Conservation (phyloP, 805 yeast species). For the Candida silvatica region DNA sequence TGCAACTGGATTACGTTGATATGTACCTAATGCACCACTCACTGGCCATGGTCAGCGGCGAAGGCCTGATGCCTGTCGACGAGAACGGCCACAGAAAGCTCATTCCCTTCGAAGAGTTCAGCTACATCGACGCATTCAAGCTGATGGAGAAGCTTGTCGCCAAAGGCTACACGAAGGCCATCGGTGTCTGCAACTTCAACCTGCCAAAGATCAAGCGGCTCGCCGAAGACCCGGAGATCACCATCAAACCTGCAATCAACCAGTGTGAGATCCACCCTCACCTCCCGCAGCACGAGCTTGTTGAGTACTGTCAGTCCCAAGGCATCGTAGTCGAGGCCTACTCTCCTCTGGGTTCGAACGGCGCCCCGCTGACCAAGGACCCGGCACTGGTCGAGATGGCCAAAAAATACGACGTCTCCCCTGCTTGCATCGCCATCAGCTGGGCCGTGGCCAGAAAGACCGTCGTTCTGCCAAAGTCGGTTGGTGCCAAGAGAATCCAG, state of each 20-base stretch:
- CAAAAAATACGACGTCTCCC: constrained; percentile 36
- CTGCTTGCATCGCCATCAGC: constrained; percentile 45
- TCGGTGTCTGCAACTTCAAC: constrained; percentile 36
- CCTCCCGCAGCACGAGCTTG: constrained; percentile 27
- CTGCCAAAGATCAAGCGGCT: constrained; percentile 29
- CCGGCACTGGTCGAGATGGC: constrained; percentile 34
- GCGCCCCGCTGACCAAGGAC: constrained; percentile 30
- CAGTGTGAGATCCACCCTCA: constrained; percentile 39
- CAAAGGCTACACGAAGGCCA: constrained; percentile 38
- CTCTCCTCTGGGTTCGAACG: constrained; percentile 34
- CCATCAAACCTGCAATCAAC: constrained; percentile 33
- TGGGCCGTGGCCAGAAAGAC: constrained; percentile 10
- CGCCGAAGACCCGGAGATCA: constrained; percentile 33
- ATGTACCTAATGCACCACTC: constrained; percentile 68
- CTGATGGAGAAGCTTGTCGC: constrained; percentile 50
- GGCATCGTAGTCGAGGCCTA: constrained; percentile 30
- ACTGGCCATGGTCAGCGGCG: constrained; percentile 29
- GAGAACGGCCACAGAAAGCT: constrained; percentile 28
- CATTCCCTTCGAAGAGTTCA: constrained; percentile 20
- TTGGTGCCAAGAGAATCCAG: constrained; percentile 30
- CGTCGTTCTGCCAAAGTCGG: constrained; percentile 25
- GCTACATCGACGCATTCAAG: constrained; percentile 55
- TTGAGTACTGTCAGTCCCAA: constrained; percentile 21
- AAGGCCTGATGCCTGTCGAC: constrained; percentile 27
- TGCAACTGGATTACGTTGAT: constrained; percentile 56